Conservation (phyloP, 768 basidiomycete genomes). For the Mycena galericulata region DNA sequence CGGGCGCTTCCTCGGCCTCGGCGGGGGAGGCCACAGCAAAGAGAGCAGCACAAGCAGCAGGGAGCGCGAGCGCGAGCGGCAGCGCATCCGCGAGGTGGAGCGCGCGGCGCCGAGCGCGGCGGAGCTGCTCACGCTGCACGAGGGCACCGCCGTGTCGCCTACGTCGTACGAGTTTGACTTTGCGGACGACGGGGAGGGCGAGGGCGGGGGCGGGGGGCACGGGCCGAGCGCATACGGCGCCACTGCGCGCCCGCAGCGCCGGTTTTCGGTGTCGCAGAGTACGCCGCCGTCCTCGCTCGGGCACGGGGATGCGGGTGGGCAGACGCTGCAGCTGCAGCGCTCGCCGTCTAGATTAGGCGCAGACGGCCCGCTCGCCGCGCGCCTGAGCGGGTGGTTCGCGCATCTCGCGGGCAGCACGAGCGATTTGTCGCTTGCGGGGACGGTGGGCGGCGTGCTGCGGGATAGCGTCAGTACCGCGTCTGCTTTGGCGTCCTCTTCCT, state of each 20-base stretch:
- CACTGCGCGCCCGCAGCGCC: too few species aligned
- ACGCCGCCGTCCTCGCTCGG: too few species aligned
- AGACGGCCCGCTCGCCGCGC: background rate
- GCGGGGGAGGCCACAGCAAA: background rate
- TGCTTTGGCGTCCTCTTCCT: background rate
- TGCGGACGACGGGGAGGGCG: too few species aligned
- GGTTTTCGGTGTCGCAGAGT: too few species aligned
- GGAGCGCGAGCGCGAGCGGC: conserved; percentile 17
- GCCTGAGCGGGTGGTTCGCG: background rate
- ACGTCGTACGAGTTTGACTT: conserved; percentile 3
- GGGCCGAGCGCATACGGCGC: too few species aligned
- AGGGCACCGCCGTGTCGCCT: background rate
- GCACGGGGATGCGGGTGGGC: too few species aligned
- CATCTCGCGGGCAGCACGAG: background rate
- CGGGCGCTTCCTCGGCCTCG: conserved; percentile 18
- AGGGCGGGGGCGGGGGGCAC: too few species aligned
- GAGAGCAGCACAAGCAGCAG: background rate
- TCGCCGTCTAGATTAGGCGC: background rate
- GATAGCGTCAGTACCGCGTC: background rate
- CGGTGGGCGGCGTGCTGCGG: background rate
- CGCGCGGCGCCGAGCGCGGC: background rate
- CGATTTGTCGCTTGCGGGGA: background rate
- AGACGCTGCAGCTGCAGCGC: too few species aligned
- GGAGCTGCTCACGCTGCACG: conserved; percentile 12
- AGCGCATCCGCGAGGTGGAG: conserved; percentile 24